Conservation (phyloP, 2,329 filamentous ascomycete species). For the Venturia carpophila region DNA sequence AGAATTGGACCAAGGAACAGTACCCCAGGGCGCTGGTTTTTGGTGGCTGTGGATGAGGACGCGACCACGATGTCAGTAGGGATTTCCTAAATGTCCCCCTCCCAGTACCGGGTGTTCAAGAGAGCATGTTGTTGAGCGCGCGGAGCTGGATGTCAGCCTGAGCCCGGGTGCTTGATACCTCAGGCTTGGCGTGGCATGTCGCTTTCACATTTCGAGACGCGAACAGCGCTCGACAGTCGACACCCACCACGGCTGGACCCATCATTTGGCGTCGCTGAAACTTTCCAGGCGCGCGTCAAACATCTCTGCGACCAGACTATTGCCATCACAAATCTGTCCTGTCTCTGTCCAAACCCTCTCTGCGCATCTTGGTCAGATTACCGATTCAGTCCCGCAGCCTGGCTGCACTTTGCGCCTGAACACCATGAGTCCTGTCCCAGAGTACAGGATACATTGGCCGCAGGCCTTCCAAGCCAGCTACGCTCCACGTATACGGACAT, state of each 20-base stretch:
- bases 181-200: too few relatives aligned
- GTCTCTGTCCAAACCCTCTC: not conserved
- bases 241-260: not conserved
- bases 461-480: slow-evolving; percentile 89
- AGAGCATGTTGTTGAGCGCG: too few relatives aligned
- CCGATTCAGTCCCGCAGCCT: not conserved
- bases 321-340: not conserved
- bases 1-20: too few relatives aligned
- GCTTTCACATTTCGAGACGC: not conserved
- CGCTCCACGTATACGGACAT: slow-evolving; percentile 80
- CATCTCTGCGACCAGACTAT: not conserved
- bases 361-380: not conserved
- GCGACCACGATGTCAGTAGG: too few relatives aligned
- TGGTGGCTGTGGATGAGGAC: not conserved
- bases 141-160: too few relatives aligned
- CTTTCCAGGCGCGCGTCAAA: not conserved
- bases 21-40: too few relatives aligned
- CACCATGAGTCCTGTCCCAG: slow-evolving; percentile 14
- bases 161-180: too few relatives aligned
- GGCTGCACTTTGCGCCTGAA: not conserved
- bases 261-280: not conserved
- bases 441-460: slow-evolving; percentile 44
- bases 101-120: too few relatives aligned
- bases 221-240: not conserved
- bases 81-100: too few relatives aligned